Evolutionary conservation across 2,329 filamentous ascomycete genomes (phyloP).

Genomic region (Exserohilum rostratum): DNA sequence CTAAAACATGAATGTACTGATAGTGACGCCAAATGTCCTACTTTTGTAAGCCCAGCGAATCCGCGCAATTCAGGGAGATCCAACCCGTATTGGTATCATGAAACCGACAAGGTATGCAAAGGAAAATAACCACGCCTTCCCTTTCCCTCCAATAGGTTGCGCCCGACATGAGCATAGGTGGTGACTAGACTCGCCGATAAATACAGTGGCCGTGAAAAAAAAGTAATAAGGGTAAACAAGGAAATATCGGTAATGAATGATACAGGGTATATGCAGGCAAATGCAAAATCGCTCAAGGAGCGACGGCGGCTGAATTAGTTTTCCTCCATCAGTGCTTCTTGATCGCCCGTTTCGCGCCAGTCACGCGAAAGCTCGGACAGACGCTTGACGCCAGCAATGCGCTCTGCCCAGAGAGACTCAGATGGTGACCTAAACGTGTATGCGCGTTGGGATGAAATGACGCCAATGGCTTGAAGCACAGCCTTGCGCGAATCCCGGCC

Average conservation of each 20-base stretch:
- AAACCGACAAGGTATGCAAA: constrained; percentile 13
- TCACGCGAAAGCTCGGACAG: constrained; percentile 84
- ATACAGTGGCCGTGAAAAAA: constrained; percentile 17
- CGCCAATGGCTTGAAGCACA: constrained; percentile 92
- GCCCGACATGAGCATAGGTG: constrained; percentile 5
- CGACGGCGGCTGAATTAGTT: constrained; percentile 30
- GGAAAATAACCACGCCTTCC: constrained; percentile 4
- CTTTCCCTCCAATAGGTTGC: constrained; percentile 10
- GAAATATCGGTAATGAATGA: constrained; percentile 24
- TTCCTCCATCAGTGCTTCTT: constrained; percentile 66
- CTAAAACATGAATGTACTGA: constrained; percentile 19
- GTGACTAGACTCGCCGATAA: constrained; percentile 19
- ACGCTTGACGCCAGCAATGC: constrained; percentile 79
- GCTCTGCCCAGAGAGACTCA: constrained; percentile 85
- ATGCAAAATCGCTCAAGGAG: constrained; percentile 11
- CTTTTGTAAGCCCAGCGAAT: constrained; percentile 24
- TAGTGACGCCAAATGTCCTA: constrained; percentile 19
- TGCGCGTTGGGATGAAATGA: constrained; percentile 91
- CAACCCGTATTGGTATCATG: constrained; percentile 29
- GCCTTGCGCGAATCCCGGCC: constrained; percentile 92
- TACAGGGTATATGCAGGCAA: constrained; percentile 28
- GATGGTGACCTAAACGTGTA: constrained; percentile 92
- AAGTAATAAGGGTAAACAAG: constrained; percentile 12
- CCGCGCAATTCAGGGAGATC: constrained; percentile 12
- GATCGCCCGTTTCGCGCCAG: constrained; percentile 87